phyloP scores from a whole-genome alignment of 1,284 basidiomycete genomes.

The Malassezia furfur region DNA sequence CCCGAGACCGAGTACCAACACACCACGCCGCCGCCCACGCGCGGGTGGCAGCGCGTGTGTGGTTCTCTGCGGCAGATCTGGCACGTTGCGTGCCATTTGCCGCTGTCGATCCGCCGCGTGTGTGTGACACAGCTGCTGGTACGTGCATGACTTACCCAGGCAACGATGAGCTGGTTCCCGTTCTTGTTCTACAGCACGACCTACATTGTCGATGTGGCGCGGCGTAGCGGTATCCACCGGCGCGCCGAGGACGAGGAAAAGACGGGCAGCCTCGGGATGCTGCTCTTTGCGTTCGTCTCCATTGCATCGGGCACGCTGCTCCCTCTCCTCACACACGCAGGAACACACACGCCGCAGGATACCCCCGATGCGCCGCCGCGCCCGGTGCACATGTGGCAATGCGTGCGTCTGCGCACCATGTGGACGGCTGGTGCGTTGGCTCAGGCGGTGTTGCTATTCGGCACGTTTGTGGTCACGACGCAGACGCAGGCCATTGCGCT shows the following conservation, averaged over 20 bases:
- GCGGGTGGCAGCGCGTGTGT: constrained; percentile 7
- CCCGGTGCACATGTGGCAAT: neutral
- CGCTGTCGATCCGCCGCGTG: constrained; percentile 52
- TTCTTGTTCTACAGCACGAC: constrained; percentile 59
- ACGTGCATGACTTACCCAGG: constrained; percentile 39
- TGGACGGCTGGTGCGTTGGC: constrained; percentile 32
- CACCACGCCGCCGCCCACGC: neutral
- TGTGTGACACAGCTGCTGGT: constrained; percentile 73
- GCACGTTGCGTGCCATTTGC: constrained; percentile 29
- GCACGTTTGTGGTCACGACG: constrained; percentile 26
- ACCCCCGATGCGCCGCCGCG: neutral
- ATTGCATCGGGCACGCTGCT: constrained; percentile 27
- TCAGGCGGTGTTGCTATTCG: constrained; percentile 23
- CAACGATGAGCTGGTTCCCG: constrained; percentile 64
- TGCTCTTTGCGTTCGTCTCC: constrained; percentile 37
- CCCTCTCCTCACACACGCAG: constrained; percentile 32
- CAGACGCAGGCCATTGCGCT: constrained; percentile 26
- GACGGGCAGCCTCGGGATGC: constrained; percentile 37
- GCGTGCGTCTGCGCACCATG: constrained; percentile 30
- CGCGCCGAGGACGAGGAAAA: constrained; percentile 29
- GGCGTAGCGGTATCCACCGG: constrained; percentile 59
- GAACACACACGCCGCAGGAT: neutral
- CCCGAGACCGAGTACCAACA: constrained; percentile 45
- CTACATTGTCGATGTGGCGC: constrained; percentile 79
- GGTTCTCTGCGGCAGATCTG: constrained; percentile 24